These are phyloP conservation scores for Claviceps humidiphila DNA, from an alignment of 2,329 filamentous ascomycete species.

Conservation along the genomic window DNA sequence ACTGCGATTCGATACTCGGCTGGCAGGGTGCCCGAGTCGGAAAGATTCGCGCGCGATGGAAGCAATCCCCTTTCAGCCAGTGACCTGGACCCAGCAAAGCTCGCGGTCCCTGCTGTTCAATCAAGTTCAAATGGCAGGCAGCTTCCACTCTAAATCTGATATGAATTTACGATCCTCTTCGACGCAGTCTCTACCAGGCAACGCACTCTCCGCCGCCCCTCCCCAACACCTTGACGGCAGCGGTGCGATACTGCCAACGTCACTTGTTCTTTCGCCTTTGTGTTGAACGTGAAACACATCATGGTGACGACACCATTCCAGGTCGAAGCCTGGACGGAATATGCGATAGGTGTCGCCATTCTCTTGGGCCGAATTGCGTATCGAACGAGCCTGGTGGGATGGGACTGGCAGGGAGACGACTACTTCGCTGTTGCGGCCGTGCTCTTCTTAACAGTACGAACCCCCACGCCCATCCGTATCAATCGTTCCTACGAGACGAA, in stretches of 20 bases:
- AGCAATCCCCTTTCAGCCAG: not conserved
- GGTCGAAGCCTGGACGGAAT: conserved; percentile 30
- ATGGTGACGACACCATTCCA: conserved; percentile 25
- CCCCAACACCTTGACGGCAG: not conserved
- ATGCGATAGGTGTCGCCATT: conserved; percentile 23
- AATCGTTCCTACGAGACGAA: not conserved
- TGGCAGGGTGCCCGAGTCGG: not conserved
- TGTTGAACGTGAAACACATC: not conserved
- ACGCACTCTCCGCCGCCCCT: not conserved
- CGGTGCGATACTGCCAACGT: not conserved
- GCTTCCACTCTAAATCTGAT: not conserved
- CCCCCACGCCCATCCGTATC: not conserved
- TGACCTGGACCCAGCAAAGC: too few species aligned
- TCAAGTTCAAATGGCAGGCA: not conserved
- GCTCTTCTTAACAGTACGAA: conserved; percentile 25
- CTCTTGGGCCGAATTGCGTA: conserved; percentile 26
- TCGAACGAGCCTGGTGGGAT: conserved; percentile 24
- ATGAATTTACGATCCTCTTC: not conserved
- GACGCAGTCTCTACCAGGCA: not conserved
- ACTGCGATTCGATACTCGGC: not conserved
- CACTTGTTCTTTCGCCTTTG: not conserved
- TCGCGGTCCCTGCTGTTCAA: not conserved
- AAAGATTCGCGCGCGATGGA: not conserved
- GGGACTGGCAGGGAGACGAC: conserved; percentile 30
- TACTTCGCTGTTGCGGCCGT: conserved; percentile 24